Evolutionary conservation across 1,139 yeast species (phyloP).

Genomic region (Kodamaea anthophila): DNA sequence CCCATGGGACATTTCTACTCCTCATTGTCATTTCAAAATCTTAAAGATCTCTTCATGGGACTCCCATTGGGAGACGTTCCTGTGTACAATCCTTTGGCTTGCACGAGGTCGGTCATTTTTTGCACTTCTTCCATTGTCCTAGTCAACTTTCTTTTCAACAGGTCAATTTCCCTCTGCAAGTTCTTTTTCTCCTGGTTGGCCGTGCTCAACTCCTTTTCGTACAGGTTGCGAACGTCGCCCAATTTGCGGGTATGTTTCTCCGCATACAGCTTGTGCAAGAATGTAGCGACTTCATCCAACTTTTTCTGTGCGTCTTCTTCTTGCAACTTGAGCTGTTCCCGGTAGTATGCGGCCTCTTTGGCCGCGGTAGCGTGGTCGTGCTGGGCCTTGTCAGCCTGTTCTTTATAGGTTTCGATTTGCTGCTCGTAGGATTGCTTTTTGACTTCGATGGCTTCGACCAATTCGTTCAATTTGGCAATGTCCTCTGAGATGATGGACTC

Average conservation of each 20-base stretch:
- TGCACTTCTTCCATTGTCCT: slow-evolving; percentile 14
- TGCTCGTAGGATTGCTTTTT: slow-evolving; percentile 11
- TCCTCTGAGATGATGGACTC: slow-evolving; percentile 19
- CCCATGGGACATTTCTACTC: too few species aligned
- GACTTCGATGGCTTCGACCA: slow-evolving; percentile 14
- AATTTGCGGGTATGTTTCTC: slow-evolving; percentile 17
- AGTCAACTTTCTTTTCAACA: slow-evolving; percentile 13
- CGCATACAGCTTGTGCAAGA: slow-evolving; percentile 21
- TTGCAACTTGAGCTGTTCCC: slow-evolving; percentile 12
- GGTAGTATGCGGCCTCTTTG: slow-evolving; percentile 11
- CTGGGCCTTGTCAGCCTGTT: slow-evolving; percentile 9
- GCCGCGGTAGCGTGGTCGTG: slow-evolving; percentile 2
- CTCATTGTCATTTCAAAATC: too few species aligned
- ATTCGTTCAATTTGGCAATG: slow-evolving; percentile 16
- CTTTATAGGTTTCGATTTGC: slow-evolving; percentile 9
- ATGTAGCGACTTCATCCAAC: slow-evolving; percentile 19
- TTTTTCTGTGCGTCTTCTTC: slow-evolving; percentile 16
- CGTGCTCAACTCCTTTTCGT: slow-evolving; percentile 11
- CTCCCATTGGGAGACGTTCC: slow-evolving; percentile 3
- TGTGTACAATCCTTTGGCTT: slow-evolving; percentile 5
- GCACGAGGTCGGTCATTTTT: slow-evolving; percentile 12
- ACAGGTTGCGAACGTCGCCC: slow-evolving; percentile 13
- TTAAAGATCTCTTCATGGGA: slow-evolving; percentile 1
- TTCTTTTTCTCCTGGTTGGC: slow-evolving; percentile 11
- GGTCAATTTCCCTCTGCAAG: slow-evolving; percentile 12